Conservation (phyloP, 139 green algal species). For the Haematococcus lacustris region DNA sequence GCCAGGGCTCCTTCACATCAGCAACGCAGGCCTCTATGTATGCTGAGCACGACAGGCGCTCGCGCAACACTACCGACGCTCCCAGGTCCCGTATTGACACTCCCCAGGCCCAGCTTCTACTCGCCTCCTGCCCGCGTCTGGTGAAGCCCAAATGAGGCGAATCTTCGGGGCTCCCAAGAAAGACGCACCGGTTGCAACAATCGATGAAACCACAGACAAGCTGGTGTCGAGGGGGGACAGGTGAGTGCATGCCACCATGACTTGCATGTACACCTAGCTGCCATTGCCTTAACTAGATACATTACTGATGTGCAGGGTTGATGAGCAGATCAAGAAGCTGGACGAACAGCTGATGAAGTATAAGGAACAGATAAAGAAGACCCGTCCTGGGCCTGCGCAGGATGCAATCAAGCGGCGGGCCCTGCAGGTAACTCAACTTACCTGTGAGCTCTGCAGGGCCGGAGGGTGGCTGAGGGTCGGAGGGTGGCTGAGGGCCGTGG, state of each 20-base stretch:
- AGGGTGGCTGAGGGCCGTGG: too few relatives aligned
- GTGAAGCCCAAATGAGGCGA: slow-evolving; percentile 79
- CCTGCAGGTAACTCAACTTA: slow-evolving; percentile 66
- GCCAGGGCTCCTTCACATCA: not conserved
- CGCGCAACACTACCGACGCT: not conserved
- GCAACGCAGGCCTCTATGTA: not conserved
- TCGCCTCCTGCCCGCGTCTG: not conserved
- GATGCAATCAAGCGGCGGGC: slow-evolving; percentile 83
- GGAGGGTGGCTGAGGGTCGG: too few relatives aligned
- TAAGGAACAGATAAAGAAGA: slow-evolving; percentile 79
- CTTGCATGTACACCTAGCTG: not conserved
- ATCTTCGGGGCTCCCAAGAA: slow-evolving; percentile 88
- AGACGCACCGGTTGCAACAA: slow-evolving; percentile 52
- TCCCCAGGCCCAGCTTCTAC: not conserved
- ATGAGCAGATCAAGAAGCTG: slow-evolving; percentile 91
- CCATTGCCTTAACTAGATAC: not conserved
- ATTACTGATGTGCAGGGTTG: slow-evolving; percentile 48
- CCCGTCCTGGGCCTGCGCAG: slow-evolving; percentile 78
- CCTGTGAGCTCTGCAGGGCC: too few relatives aligned
- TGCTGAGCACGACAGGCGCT: not conserved
- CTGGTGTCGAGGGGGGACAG: slow-evolving; percentile 41
- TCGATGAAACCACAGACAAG: slow-evolving; percentile 67
- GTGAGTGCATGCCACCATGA: slow-evolving; percentile 26
- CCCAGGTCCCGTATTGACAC: not conserved
- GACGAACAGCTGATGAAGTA: slow-evolving; percentile 87